Percentiles rank a stretch among this genome's conserved stretches.
Conservation (phyloP, 1,284 basidiomycete species). For the Microbotryum silenes-acaulis region DNA sequence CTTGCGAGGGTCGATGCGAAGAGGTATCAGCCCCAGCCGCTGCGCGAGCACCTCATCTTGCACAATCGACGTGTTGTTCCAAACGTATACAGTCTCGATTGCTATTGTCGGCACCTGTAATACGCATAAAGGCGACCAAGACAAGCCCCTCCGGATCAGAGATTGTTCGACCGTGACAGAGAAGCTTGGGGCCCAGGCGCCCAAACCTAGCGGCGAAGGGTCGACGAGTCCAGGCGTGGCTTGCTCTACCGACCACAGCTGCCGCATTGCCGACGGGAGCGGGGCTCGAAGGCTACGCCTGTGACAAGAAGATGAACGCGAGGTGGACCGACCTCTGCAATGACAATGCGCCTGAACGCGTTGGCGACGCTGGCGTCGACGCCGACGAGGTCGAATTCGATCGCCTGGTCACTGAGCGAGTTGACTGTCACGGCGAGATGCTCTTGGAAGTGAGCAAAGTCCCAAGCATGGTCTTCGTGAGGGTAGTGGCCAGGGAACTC, state of each 20-base stretch:
- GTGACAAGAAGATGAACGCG: neutral
- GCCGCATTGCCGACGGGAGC: neutral
- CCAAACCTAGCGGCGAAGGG: no score
- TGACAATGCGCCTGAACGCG: constrained; percentile 80
- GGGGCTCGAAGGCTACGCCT: neutral
- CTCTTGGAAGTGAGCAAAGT: constrained; percentile 66
- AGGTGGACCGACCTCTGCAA: constrained; percentile 69
- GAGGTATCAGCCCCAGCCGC: constrained; percentile 79
- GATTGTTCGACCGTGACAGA: constrained; percentile 4
- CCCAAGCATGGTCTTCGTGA: constrained; percentile 75
- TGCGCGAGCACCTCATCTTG: constrained; percentile 91
- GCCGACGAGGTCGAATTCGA: constrained; percentile 93
- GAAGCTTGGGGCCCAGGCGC: neutral
- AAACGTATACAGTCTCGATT: constrained; percentile 89
- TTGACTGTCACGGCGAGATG: constrained; percentile 65
- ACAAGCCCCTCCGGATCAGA: neutral
- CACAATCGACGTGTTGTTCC: constrained; percentile 92
- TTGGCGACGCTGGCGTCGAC: constrained; percentile 96
- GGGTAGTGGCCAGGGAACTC: constrained; percentile 83
- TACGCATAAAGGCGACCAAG: neutral
- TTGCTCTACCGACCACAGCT: neutral
- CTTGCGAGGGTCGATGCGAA: constrained; percentile 71
- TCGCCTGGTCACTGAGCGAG: constrained; percentile 65
- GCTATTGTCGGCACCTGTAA: constrained; percentile 77
- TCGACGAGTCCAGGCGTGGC: no score